phyloP scores from a whole-genome alignment of 2,329 filamentous ascomycete genomes.

The Cordyceps cicadae region DNA sequence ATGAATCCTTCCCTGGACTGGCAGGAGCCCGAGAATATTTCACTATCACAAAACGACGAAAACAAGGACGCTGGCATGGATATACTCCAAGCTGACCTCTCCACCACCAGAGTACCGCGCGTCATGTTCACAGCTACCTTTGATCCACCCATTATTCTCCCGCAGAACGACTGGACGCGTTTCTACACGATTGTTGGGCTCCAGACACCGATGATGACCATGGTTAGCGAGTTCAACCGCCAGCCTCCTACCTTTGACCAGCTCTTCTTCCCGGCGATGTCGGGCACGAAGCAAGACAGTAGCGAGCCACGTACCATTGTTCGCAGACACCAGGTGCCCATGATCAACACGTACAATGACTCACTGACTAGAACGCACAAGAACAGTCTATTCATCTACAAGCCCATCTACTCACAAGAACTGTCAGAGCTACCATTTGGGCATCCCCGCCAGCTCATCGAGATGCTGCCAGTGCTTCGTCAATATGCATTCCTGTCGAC shows the following conservation, averaged over 20 bases:
- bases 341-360: slow-evolving; percentile 26
- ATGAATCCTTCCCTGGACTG: slow-evolving; percentile 53
- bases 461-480: slow-evolving; percentile 63
- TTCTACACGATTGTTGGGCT: slow-evolving; percentile 51
- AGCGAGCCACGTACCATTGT: slow-evolving; percentile 50
- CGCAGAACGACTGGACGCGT: slow-evolving; percentile 53
- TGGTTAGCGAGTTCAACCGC: slow-evolving; percentile 24
- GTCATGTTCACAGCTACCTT: slow-evolving; percentile 69
- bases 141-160: slow-evolving; percentile 64
- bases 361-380: slow-evolving; percentile 32
- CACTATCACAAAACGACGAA: slow-evolving; percentile 41
- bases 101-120: slow-evolving; percentile 52
- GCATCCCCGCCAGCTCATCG: slow-evolving; percentile 67
- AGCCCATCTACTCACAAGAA: slow-evolving; percentile 61
- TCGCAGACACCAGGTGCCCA: slow-evolving; percentile 38
- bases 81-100: slow-evolving; percentile 37
- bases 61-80: slow-evolving; percentile 44
- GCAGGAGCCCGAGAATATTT: slow-evolving; percentile 61
- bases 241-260: slow-evolving; percentile 46
- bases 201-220: slow-evolving; percentile 25
- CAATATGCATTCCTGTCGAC: slow-evolving; percentile 66
- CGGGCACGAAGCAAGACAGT: slow-evolving; percentile 42
- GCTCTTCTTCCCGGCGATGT: slow-evolving; percentile 46
- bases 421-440: slow-evolving; percentile 65
- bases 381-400: slow-evolving; percentile 62